Evolutionary conservation across 2,329 filamentous ascomycete species (phyloP).

Genomic region (Pseudocercospora cruenta): DNA sequence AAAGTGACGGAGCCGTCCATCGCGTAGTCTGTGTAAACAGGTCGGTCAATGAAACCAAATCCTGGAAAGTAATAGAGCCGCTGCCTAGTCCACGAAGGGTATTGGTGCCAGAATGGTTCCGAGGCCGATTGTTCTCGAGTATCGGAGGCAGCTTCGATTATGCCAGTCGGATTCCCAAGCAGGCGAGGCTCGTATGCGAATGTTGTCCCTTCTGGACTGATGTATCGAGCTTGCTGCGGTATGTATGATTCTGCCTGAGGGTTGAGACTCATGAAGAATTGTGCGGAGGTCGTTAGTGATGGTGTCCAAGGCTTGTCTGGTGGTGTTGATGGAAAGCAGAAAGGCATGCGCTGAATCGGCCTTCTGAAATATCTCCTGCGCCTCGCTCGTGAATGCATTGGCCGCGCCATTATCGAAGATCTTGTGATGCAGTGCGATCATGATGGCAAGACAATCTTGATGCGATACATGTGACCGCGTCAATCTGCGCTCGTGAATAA

Average conservation of each 20-base stretch:
- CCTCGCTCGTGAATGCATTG: not conserved
- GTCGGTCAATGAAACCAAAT: conserved; percentile 10
- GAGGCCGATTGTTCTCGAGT: not conserved
- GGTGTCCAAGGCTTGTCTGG: not conserved
- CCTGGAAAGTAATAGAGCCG: conserved; percentile 17
- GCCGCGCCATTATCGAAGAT: not conserved
- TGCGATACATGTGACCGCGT: not conserved
- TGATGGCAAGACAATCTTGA: not conserved
- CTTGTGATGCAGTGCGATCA: conserved; percentile 1
- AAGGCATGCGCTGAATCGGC: not conserved
- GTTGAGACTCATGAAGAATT: conserved; percentile 1
- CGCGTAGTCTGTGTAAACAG: conserved; percentile 10
- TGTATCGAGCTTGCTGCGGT: not conserved
- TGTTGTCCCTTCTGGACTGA: not conserved
- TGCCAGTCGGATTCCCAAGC: not conserved
- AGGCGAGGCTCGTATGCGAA: not conserved
- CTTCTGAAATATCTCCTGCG: not conserved
- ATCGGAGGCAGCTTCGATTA: not conserved
- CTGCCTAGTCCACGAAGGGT: conserved; percentile 17
- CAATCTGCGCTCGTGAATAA: not conserved
- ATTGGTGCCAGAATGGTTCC: conserved; percentile 24
- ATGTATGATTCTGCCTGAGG: not conserved
- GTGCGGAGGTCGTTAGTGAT: not conserved
- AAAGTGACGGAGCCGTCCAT: conserved; percentile 9
- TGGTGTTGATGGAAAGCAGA: not conserved